A percentile compares a stretch with the other conserved stretches of the same genome.
phyloP scores from a whole-genome alignment of 371 early-diverging fungal genomes.

The Mortierella sp. region DNA sequence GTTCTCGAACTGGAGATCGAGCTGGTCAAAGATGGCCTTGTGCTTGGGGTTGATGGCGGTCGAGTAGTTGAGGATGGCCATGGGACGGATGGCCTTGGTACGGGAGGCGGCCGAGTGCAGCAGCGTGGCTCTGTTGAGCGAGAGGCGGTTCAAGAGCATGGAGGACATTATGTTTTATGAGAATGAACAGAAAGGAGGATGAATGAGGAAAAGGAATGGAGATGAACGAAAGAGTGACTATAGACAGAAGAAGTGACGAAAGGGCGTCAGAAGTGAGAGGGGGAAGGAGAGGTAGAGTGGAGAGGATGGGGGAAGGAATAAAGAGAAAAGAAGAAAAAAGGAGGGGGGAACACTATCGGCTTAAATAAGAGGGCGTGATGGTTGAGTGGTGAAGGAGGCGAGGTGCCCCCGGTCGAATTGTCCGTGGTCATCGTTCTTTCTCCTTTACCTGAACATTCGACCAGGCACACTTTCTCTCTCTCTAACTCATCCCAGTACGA shows the following conservation, averaged over 20 bases:
- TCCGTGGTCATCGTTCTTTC: background rate
- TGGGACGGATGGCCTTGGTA: constrained; percentile 46
- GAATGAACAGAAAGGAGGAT: background rate
- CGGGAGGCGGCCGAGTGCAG: constrained; percentile 52
- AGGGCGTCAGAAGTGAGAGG: background rate
- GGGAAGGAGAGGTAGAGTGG: background rate
- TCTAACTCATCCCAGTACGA: background rate
- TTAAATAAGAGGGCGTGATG: background rate
- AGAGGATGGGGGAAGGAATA: background rate
- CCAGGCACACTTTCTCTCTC: background rate
- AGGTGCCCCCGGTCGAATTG: background rate
- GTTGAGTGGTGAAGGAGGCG: background rate
- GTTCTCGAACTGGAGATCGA: constrained; percentile 81
- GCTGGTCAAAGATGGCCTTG: constrained; percentile 71
- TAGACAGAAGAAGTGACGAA: background rate
- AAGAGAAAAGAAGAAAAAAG: background rate
- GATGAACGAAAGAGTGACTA: constrained; percentile 16
- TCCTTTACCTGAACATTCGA: background rate
- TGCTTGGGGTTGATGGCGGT: constrained; percentile 50
- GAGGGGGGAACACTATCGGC: background rate
- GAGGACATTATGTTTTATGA: constrained; percentile 36
- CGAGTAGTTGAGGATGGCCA: constrained; percentile 57
- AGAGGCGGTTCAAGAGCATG: constrained; percentile 46
- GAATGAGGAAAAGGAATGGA: constrained; percentile 6
- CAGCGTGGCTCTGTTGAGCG: constrained; percentile 42